A percentile compares a stretch with the other conserved stretches of the same genome.
These are phyloP conservation scores for Chaetomium fimeti DNA, from an alignment of 495 filamentous ascomycete species.

Conservation along the genomic window DNA sequence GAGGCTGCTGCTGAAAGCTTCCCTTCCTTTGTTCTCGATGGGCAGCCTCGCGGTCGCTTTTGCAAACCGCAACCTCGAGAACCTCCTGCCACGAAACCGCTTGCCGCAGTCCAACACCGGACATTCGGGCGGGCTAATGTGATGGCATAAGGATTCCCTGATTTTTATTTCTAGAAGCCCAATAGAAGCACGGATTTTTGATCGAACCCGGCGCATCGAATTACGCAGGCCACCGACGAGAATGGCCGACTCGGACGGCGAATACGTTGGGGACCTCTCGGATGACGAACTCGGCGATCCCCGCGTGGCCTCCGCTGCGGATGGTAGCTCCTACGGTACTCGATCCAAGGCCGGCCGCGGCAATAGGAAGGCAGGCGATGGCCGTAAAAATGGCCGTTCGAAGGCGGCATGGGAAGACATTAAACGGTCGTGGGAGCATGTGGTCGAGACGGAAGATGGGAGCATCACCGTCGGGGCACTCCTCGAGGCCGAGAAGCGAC, in stretches of 20 bases:
- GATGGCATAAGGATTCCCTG: neutral
- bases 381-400: constrained; percentile 34
- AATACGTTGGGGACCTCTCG: constrained; percentile 71
- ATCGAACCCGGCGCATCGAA: neutral
- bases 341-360: constrained; percentile 26
- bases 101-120: neutral
- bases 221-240: constrained; percentile 7
- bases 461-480: constrained; percentile 39
- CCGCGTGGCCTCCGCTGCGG: constrained; percentile 37
- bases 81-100: neutral
- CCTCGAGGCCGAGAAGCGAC: constrained; percentile 49
- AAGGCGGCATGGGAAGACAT: constrained; percentile 51
- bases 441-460: constrained; percentile 46
- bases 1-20: neutral
- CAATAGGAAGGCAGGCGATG: constrained; percentile 24
- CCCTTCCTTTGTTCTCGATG: neutral
- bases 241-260: constrained; percentile 79
- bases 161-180: neutral
- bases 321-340: constrained; percentile 26
- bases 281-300: constrained; percentile 70
- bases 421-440: constrained; percentile 49
- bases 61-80: neutral
- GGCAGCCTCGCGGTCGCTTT: neutral
- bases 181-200: too few relatives aligned
- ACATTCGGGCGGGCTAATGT: neutral